Evolutionary conservation across 305 asterid genomes (phyloP).

Genomic region (Petunia hybrid): DNA sequence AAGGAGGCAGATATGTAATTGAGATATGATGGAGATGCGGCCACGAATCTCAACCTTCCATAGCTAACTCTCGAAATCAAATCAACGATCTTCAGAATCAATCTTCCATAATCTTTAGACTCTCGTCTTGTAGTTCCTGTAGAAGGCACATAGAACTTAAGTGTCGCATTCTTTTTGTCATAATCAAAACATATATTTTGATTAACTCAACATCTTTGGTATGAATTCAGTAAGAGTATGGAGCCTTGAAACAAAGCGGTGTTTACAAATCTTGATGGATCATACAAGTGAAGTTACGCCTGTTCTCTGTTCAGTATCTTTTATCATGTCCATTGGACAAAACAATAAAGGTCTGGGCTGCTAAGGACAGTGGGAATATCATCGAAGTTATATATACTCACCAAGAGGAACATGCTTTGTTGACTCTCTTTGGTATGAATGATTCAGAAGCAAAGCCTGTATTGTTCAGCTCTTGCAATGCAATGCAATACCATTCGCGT

Average conservation of each 20-base stretch:
- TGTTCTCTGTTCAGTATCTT: slow-evolving; percentile 54
- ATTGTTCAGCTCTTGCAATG: slow-evolving; percentile 46
- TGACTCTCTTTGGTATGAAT: slow-evolving; percentile 54
- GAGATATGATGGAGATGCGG: too few species aligned
- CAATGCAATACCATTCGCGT: slow-evolving; percentile 38
- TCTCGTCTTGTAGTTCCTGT: too few species aligned
- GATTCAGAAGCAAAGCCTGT: slow-evolving; percentile 60
- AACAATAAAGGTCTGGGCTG: slow-evolving; percentile 66
- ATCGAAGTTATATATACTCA: slow-evolving; percentile 52
- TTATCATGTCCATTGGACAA: slow-evolving; percentile 72
- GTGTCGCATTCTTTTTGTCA: too few species aligned
- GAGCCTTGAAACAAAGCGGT: slow-evolving; percentile 48
- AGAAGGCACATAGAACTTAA: too few species aligned
- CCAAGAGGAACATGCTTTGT: slow-evolving; percentile 49
- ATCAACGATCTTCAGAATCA: too few species aligned
- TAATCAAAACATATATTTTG: too few species aligned
- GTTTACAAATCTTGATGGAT: slow-evolving; percentile 57
- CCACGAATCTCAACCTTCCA: too few species aligned
- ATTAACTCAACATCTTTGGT: too few species aligned
- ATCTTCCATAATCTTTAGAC: too few species aligned
- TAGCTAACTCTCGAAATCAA: too few species aligned
- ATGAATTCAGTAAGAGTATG: slow-evolving; percentile 54
- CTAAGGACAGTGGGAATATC: slow-evolving; percentile 45
- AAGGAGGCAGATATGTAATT: too few species aligned
- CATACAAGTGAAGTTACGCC: slow-evolving; percentile 58